Percentiles rank a stretch among this genome's conserved stretches.
Evolutionary conservation across 805 yeast species (phyloP).

Genomic region (Cyberlindnera mississippiensis): DNA sequence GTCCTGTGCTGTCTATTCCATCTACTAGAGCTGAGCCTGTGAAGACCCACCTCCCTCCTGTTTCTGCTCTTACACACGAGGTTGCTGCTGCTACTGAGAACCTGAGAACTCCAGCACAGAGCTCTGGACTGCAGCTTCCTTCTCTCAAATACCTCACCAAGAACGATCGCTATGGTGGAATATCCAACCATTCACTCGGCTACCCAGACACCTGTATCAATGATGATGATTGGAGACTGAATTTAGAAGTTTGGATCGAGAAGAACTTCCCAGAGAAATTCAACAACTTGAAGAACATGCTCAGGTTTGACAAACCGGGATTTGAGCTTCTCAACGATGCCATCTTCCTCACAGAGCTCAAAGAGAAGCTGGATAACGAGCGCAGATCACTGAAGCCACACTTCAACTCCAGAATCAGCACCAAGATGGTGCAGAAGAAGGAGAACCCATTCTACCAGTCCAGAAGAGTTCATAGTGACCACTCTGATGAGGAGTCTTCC

Average conservation of each 20-base stretch:
- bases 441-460: slow-evolving; percentile 8
- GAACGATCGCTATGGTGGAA: slow-evolving; percentile 19
- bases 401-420: slow-evolving; percentile 29
- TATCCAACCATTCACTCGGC: slow-evolving; percentile 19
- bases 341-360: slow-evolving; percentile 25
- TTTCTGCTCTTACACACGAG: slow-evolving; percentile 10
- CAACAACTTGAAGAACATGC: slow-evolving; percentile 35
- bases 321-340: slow-evolving; percentile 29
- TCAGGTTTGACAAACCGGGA: slow-evolving; percentile 30
- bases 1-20: slow-evolving; percentile 20
- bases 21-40: slow-evolving; percentile 5
- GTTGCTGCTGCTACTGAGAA: slow-evolving; percentile 2
- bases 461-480: no score
- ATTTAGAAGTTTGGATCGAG: slow-evolving; percentile 37
- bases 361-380: slow-evolving; percentile 23
- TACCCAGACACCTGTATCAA: slow-evolving; percentile 34
- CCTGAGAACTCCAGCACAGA: slow-evolving; percentile 10
- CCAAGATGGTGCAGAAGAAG: slow-evolving; percentile 20
- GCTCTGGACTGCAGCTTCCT: slow-evolving; percentile 3
- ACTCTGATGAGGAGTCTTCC: no score
- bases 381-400: slow-evolving; percentile 25
- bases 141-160: slow-evolving; percentile 20
- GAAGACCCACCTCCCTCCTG: slow-evolving; percentile 17
- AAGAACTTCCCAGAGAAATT: slow-evolving; percentile 38
- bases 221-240: slow-evolving; percentile 43